Evolutionary conservation across 306 rosid genomes (phyloP).

Genomic region (Cucumis melo): DNA sequence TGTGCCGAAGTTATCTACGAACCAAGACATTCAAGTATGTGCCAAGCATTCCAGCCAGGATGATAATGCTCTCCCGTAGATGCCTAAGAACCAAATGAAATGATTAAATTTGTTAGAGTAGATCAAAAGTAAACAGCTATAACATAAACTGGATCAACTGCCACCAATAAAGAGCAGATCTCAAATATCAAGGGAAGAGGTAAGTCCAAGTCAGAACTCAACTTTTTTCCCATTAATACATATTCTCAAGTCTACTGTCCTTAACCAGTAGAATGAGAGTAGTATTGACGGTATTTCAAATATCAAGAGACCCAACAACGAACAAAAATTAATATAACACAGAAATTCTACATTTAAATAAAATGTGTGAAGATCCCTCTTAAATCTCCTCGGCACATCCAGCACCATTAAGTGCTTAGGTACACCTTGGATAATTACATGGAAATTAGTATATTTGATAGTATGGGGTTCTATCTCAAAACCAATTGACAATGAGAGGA

Average conservation of each 20-base stretch:
- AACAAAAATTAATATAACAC: not conserved
- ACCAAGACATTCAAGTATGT: constrained; percentile 85
- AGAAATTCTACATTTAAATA: not conserved
- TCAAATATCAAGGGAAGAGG: not conserved
- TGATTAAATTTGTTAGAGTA: not conserved
- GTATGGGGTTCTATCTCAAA: too few species aligned
- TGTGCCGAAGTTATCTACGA: constrained; percentile 24
- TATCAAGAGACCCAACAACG: not conserved
- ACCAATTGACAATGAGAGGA: too few species aligned
- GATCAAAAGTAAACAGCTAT: not conserved
- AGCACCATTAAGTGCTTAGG: not conserved
- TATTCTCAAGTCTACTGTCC: not conserved
- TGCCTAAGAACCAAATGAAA: constrained; percentile 44
- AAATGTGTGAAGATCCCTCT: not conserved
- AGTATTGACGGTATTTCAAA: not conserved
- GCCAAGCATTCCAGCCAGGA: constrained; percentile 85
- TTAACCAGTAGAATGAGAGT: not conserved
- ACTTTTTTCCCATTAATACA: not conserved
- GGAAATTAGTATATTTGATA: not conserved
- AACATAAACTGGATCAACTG: not conserved
- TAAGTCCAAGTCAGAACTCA: not conserved
- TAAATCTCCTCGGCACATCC: not conserved
- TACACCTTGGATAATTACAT: not conserved
- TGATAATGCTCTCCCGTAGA: constrained; percentile 43
- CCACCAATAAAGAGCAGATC: not conserved